Base-by-base conservation (phyloP, 83 land plant genomes). In the Picea abies region DNA sequence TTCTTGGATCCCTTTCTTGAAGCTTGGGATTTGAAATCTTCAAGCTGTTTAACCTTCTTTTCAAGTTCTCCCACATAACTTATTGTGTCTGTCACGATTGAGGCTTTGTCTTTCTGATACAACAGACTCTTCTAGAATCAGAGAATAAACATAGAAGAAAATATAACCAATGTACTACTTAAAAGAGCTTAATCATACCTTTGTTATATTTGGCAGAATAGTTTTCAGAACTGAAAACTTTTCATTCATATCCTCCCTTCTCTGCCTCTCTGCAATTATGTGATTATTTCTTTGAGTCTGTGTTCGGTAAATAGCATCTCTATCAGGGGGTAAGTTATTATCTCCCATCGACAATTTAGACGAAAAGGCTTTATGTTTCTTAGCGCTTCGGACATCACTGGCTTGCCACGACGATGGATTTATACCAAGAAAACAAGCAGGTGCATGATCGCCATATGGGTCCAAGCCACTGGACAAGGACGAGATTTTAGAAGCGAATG, bases 221-320 rank as follows among this genome's bases (percentile, higher is more conserved):
- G 91, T 76, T n/a, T 89, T 29, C 49, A 89, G 39, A 25, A 89
- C 81, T 10, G 91, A 84, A 82, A 87, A 89, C 19, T 89, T 89
- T 66, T 89, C 91, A 58, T 87, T 89, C 91, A 89, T 89, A 77
- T 89, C 91, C 80, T 89, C 91, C n/a, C 91, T 56, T 19, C 91
- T 72, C 41, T 89, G 91, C 3, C 91, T 76, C 61, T 89, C 91
- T 44, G 91, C 91, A 65, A 89, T 78, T 62, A 89, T 89, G 35
- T 89, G 91, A 68, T 84, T 89, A 68, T 87, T 84, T 35, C 91
- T 63, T 67, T 89, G 91, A 60, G 83, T 82, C 79, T 89, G 89
- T 25, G 87, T 82, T 63, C 91, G 52, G 66, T 89, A 84, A 25
- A 86, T 79, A 71, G 76, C 84, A 47, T 47, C 52, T 47, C 85